Conservation (phyloP, 2,329 filamentous ascomycete genomes). For the Amphichorda felina region DNA sequence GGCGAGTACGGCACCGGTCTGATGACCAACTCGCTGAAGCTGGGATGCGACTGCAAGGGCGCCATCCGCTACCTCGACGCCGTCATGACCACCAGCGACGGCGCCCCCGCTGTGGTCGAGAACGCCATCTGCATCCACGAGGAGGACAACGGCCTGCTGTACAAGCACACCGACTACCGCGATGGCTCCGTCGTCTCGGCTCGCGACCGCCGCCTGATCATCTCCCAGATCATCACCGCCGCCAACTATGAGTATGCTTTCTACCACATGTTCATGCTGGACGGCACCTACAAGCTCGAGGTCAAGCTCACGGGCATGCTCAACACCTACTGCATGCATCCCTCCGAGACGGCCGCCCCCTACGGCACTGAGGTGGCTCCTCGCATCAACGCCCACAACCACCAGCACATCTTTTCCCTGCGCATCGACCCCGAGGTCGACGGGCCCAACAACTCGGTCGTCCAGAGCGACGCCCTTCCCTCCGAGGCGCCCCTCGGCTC, state of each 20-base stretch:
- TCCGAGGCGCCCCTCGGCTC: slow-evolving; percentile 68
- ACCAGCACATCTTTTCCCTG: slow-evolving; percentile 90
- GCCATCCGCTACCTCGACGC: slow-evolving; percentile 88
- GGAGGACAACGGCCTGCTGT: slow-evolving; percentile 81
- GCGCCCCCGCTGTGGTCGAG: slow-evolving; percentile 70
- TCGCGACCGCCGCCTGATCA: slow-evolving; percentile 70
- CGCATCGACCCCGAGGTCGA: slow-evolving; percentile 82
- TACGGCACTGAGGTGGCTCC: slow-evolving; percentile 91
- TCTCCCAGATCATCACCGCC: slow-evolving; percentile 88
- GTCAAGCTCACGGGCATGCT: slow-evolving; percentile 87
- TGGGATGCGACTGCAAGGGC: slow-evolving; percentile 81
- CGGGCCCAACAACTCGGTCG: slow-evolving; percentile 73
- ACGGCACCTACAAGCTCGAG: slow-evolving; percentile 84
- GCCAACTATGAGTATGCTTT: slow-evolving; percentile 85
- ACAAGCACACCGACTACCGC: slow-evolving; percentile 91
- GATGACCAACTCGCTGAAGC: slow-evolving; percentile 66
- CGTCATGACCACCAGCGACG: slow-evolving; percentile 67
- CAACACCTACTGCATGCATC: slow-evolving; percentile 77
- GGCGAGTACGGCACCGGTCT: slow-evolving; percentile 75
- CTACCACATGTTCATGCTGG: slow-evolving; percentile 41
- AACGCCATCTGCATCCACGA: slow-evolving; percentile 95
- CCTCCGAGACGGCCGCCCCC: slow-evolving; percentile 68
- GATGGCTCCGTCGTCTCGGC: slow-evolving; percentile 82
- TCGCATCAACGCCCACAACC: slow-evolving; percentile 85
- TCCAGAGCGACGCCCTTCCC: slow-evolving; percentile 65